phyloP scores from a whole-genome alignment of 108 stramenopile genomes.

The Skeletonema costatum region DNA sequence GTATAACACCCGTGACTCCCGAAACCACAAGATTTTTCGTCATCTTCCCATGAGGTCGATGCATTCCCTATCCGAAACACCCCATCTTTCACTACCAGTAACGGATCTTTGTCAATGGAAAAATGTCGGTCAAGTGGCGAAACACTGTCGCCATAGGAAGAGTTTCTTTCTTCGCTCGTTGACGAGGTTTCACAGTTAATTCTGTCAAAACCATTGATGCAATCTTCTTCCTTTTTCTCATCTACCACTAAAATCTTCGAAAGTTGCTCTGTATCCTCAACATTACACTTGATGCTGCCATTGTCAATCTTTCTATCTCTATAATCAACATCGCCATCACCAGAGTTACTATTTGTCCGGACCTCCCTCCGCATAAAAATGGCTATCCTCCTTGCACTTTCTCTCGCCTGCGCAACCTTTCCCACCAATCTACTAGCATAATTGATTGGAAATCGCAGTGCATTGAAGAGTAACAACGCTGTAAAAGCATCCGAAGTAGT shows the following conservation, averaged over 20 bases:
- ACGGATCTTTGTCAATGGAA: background rate
- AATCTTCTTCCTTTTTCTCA: background rate
- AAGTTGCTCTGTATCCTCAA: background rate
- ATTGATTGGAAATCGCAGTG: slow-evolving; percentile 88
- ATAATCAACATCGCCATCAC: background rate
- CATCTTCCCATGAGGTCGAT: slow-evolving; percentile 13
- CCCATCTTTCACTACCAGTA: slow-evolving; percentile 17
- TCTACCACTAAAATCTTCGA: background rate
- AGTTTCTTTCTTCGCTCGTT: background rate
- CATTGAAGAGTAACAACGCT: slow-evolving; percentile 70
- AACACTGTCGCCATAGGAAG: background rate
- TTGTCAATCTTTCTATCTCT: background rate
- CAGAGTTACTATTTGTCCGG: background rate
- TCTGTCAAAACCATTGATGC: background rate
- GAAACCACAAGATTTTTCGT: background rate
- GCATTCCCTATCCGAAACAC: slow-evolving; percentile 6
- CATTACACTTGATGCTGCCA: background rate
- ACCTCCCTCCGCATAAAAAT: slow-evolving; percentile 60
- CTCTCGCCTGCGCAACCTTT: slow-evolving; percentile 66
- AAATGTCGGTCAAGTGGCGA: background rate
- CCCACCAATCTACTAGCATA: slow-evolving; percentile 79
- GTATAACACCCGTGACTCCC: slow-evolving; percentile 43
- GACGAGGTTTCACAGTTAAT: background rate
- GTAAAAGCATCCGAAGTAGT: slow-evolving; percentile 81
- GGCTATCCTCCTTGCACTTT: slow-evolving; percentile 56